Evolutionary conservation across 164 flowering plant genomes (phyloP), one percentile per base, ranked within the genome.

Genomic region (Vitis labrusca): DNA sequence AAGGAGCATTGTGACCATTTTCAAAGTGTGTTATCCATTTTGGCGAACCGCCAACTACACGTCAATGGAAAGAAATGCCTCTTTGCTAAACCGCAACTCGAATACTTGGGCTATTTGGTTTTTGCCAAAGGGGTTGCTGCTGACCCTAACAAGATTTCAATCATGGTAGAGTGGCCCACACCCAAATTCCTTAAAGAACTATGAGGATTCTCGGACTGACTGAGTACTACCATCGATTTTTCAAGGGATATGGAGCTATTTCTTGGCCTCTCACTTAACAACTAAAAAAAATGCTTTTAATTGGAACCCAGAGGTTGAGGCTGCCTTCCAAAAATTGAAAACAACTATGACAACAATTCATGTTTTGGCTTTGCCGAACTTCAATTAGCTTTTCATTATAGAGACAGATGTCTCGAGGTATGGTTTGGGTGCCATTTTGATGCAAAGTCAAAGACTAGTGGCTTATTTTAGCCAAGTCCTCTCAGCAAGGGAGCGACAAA

Each of bases 361-460:
- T 5, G 60, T 60, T 0, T 10, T 66, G 12, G 75, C 61, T 0
- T 9, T 72, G 9, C 71, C 66, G 11, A 9, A 72, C 32, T 66
- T 65, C 10, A 23, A 0, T 1, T 0, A 23, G 8, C 10, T 19
- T 0, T 71, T 65, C 17, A 32, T 9, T 4, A 5, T 64, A 4
- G 64, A 65, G 49, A 50, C 64, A 2, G 59, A 65, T 64, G 74
- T 60, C n/a, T 64, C 64, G 0, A 23, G 17, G 8, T 2, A 0
- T 15, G 74, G 58, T 2, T 9, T 71, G n/a, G 74, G 74, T 1
- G 74, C 32, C 9, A 58, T 71, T 5, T 9, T 71, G 6, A 2
- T 15, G 0, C 74, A 71, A 55, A 8, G 50, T 1, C 30, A 50
- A 2, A 52, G 51, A 10, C 68, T 57, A 0, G 17, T 71, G 2